A percentile compares a stretch with the other conserved stretches of the same genome.
Evolutionary conservation across 106 monocot genomes (phyloP).

Genomic region (Triglochin maritima): DNA sequence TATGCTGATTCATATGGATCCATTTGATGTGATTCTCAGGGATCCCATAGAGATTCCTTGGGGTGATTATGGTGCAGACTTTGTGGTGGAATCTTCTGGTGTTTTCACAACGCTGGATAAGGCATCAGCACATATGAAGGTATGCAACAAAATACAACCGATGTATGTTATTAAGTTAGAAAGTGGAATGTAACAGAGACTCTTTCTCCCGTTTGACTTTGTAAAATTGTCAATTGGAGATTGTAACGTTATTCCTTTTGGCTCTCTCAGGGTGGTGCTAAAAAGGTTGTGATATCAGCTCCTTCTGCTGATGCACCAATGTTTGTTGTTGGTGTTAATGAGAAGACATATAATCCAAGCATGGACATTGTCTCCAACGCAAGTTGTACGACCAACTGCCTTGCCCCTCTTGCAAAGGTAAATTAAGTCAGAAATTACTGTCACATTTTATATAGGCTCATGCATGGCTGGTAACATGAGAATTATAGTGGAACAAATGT

Average conservation of each 20-base stretch:
- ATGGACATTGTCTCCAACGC: slow-evolving; percentile 98
- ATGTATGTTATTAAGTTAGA: too few relatives aligned
- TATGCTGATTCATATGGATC: not conserved
- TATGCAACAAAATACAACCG: slow-evolving; percentile 1
- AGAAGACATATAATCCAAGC: slow-evolving; percentile 49
- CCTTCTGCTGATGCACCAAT: slow-evolving; percentile 98
- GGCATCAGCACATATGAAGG: slow-evolving; percentile 92
- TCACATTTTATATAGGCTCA: too few relatives aligned
- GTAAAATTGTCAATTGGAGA: too few relatives aligned
- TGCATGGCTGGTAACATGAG: too few relatives aligned
- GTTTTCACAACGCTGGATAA: slow-evolving; percentile 85
- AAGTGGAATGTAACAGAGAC: not conserved
- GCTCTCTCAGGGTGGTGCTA: slow-evolving; percentile 71
- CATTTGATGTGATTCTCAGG: slow-evolving; percentile 24
- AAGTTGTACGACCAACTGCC: slow-evolving; percentile 96
- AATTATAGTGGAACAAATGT: too few relatives aligned
- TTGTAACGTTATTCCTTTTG: too few relatives aligned
- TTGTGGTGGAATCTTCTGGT: slow-evolving; percentile 96
- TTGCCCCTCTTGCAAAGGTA: slow-evolving; percentile 95
- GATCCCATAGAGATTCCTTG: slow-evolving; percentile 90
- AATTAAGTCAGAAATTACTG: not conserved
- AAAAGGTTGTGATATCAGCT: slow-evolving; percentile 96
- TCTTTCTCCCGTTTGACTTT: too few relatives aligned
- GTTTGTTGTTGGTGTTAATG: slow-evolving; percentile 99
- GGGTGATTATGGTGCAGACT: slow-evolving; percentile 82